Percentiles rank a stretch among this genome's conserved stretches.
These are phyloP conservation scores for Chaetomium tenue DNA, from an alignment of 495 filamentous ascomycete genomes.

Conservation along the genomic window DNA sequence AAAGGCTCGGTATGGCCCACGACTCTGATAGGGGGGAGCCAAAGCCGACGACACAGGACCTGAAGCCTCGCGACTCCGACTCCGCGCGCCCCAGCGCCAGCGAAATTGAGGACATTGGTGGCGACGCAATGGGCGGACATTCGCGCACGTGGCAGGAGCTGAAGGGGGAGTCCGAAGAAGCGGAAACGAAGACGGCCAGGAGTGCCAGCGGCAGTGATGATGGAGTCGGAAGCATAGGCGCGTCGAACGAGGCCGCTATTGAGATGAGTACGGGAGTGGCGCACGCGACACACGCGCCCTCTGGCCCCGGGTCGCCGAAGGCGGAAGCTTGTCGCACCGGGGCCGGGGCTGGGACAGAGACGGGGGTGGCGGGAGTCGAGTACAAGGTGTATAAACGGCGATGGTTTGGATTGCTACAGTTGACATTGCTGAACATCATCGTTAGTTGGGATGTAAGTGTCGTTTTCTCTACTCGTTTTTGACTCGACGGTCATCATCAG, in stretches of 20 bases:
- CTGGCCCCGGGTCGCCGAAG: not conserved
- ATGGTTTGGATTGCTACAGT: slow-evolving; percentile 81
- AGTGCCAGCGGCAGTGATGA: not conserved
- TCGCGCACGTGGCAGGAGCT: slow-evolving; percentile 12
- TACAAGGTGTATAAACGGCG: slow-evolving; percentile 86
- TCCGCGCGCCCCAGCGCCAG: not conserved
- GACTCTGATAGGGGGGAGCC: not conserved
- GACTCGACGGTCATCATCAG: not conserved
- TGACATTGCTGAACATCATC: slow-evolving; percentile 87
- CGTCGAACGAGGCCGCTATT: slow-evolving; percentile 19
- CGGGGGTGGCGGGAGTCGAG: slow-evolving; percentile 11
- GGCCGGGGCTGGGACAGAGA: slow-evolving; percentile 12
- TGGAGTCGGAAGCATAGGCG: not conserved
- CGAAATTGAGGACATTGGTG: not conserved
- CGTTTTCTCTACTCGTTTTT: not conserved
- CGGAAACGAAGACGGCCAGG: not conserved
- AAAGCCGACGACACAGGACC: not conserved
- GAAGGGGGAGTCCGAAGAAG: slow-evolving; percentile 2
- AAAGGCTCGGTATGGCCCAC: slow-evolving; percentile 10
- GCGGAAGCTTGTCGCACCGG: slow-evolving; percentile 1
- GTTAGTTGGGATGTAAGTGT: slow-evolving; percentile 89
- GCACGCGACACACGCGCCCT: slow-evolving; percentile 3
- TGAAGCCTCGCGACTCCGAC: not conserved
- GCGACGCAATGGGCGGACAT: not conserved
- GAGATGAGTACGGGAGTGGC: slow-evolving; percentile 20